Evolutionary conservation across 768 basidiomycete genomes (phyloP).

Genomic region (Termitomyces sp.): DNA sequence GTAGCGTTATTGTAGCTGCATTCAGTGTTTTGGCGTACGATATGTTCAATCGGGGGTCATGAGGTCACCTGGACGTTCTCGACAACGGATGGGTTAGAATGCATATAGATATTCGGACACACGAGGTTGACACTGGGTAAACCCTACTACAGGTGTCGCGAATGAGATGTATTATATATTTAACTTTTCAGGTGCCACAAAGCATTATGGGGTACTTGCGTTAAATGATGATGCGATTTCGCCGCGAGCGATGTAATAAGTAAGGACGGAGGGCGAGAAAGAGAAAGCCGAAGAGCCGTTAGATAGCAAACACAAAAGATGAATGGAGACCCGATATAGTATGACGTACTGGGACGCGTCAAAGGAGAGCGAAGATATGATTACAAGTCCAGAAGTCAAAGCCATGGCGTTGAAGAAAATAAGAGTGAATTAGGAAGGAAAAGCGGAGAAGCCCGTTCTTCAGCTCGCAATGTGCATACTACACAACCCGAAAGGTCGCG

Average conservation of each 20-base stretch:
- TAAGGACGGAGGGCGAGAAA: conserved; percentile 2
- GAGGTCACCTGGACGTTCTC: conserved; percentile 6
- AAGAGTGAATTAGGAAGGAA: conserved; percentile 10
- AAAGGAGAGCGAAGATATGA: conserved; percentile 30
- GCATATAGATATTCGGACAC: too few species aligned
- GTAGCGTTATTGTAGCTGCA: conserved; percentile 75
- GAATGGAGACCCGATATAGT: conserved; percentile 20
- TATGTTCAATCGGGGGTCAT: conserved; percentile 44
- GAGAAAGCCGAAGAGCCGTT: conserved; percentile 24
- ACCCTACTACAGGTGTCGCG: not conserved
- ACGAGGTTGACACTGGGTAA: not conserved
- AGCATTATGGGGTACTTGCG: conserved; percentile 20
- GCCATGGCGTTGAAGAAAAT: conserved; percentile 9
- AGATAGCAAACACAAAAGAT: conserved; percentile 36
- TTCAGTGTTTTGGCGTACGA: conserved; percentile 81
- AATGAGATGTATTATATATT: conserved; percentile 11
- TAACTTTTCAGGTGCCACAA: conserved; percentile 7
- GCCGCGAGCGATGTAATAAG: conserved; percentile 15
- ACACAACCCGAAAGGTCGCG: conserved; percentile 1
- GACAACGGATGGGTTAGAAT: not conserved
- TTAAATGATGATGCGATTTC: conserved; percentile 15
- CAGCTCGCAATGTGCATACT: conserved; percentile 10
- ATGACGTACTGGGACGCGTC: conserved; percentile 14
- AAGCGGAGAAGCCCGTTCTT: conserved; percentile 14
- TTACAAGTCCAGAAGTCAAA: conserved; percentile 40